Conservation (phyloP, 2,329 filamentous ascomycete species). For the Sarocladiaceae sp. region DNA sequence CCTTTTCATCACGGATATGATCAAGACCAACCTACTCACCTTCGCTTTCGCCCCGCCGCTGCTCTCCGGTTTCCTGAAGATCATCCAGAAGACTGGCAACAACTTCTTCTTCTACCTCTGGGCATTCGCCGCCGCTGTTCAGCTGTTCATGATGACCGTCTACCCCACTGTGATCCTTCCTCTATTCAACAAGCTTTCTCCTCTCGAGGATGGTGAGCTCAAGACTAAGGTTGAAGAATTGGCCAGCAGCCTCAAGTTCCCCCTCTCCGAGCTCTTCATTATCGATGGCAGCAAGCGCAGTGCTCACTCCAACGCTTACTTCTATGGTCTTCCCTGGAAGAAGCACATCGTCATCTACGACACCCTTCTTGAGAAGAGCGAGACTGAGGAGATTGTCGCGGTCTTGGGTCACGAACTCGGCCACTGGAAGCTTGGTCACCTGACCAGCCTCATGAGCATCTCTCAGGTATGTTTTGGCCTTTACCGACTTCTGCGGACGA, state of each 20-base stretch:
- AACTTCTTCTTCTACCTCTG: conserved; percentile 98
- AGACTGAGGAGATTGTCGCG: conserved; percentile 87
- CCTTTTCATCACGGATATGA: conserved; percentile 82
- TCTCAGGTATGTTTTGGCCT: conserved; percentile 56
- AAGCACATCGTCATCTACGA: conserved; percentile 99
- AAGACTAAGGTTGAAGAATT: conserved; percentile 85
- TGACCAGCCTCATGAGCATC: conserved; percentile 84
- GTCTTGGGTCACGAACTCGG: conserved; percentile 94
- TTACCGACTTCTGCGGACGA: background rate
- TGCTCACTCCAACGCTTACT: conserved; percentile 87
- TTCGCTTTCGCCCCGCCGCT: conserved; percentile 81
- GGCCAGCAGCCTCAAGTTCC: conserved; percentile 81
- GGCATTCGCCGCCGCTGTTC: conserved; percentile 84
- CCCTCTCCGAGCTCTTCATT: conserved; percentile 86
- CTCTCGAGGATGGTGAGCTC: conserved; percentile 79
- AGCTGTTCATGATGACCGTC: conserved; percentile 92
- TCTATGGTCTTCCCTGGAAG: conserved; percentile 98
- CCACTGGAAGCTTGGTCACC: conserved; percentile 96
- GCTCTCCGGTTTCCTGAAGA: conserved; percentile 86
- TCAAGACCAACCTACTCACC: conserved; percentile 84
- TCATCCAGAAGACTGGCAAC: conserved; percentile 89
- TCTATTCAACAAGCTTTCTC: conserved; percentile 96
- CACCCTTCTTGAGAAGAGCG: conserved; percentile 92
- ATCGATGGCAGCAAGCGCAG: conserved; percentile 89
- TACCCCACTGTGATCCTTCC: conserved; percentile 94